phyloP scores from a whole-genome alignment of 352 stramenopile species.

The Pythium volutum region DNA sequence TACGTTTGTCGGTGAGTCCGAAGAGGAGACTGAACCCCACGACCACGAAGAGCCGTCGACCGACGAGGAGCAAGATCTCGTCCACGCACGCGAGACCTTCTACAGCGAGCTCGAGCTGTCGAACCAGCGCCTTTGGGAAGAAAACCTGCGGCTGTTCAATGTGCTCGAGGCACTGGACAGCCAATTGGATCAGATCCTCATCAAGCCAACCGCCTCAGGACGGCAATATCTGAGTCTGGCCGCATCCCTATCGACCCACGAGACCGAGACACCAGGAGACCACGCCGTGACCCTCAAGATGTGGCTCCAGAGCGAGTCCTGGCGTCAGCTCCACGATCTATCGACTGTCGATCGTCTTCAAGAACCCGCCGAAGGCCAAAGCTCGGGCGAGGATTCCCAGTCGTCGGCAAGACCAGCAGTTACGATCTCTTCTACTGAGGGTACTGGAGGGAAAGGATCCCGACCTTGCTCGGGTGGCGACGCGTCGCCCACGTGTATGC shows the following conservation, averaged over 20 bases:
- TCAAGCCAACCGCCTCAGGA: conserved; percentile 36
- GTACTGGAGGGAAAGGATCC: background rate
- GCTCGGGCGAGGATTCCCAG: background rate
- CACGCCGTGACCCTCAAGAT: conserved; percentile 39
- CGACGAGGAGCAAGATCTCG: conserved; percentile 10
- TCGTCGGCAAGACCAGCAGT: background rate
- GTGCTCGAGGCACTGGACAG: conserved; percentile 44
- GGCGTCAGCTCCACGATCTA: conserved; percentile 20
- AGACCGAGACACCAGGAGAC: conserved; percentile 5
- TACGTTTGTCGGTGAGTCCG: background rate
- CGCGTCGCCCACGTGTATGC: conserved; percentile 33
- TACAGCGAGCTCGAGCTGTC: conserved; percentile 34
- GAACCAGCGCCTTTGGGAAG: conserved; percentile 40
- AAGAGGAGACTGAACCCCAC: conserved; percentile 1
- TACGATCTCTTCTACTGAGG: background rate
- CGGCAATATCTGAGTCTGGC: conserved; percentile 36
- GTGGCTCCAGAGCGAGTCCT: conserved; percentile 49
- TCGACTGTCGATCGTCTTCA: conserved; percentile 2
- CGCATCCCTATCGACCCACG: background rate
- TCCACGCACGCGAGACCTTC: background rate
- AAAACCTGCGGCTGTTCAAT: conserved; percentile 50
- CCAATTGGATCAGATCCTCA: conserved; percentile 43
- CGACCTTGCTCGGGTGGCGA: background rate
- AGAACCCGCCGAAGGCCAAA: background rate
- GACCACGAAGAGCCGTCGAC: background rate